phyloP scores from a whole-genome alignment of 2,329 filamentous ascomycete species.

The Phyllosticta ampelicida region DNA sequence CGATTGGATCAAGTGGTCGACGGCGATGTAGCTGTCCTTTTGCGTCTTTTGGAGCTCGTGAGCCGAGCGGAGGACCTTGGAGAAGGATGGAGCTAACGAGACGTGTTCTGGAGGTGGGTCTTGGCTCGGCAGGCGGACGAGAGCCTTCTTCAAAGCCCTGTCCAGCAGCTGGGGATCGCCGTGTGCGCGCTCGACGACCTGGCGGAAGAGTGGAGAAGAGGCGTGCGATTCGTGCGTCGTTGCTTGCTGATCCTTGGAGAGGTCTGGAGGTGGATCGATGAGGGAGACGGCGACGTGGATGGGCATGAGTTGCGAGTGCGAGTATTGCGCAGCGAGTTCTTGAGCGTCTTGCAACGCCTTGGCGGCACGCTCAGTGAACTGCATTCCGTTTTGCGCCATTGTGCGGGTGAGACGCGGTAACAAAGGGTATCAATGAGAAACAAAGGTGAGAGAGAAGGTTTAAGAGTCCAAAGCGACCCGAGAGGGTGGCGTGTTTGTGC shows the following conservation, averaged over 20 bases:
- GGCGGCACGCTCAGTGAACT: conserved; percentile 88
- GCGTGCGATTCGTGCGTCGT: conserved; percentile 53
- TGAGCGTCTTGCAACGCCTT: conserved; percentile 85
- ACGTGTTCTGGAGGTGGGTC: conserved; percentile 88
- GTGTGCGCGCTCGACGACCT: conserved; percentile 87
- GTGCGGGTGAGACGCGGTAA: not conserved
- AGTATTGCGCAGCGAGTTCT: conserved; percentile 76
- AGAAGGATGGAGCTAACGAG: conserved; percentile 70
- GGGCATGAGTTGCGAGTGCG: conserved; percentile 81
- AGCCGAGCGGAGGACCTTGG: conserved; percentile 70
- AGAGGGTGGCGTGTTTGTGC: not conserved
- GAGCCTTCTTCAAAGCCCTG: conserved; percentile 76
- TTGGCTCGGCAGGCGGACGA: conserved; percentile 87
- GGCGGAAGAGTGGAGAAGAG: conserved; percentile 72
- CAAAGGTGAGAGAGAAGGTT: not conserved
- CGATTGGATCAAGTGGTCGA: conserved; percentile 86
- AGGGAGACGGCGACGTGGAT: conserved; percentile 80
- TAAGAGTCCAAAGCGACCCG: not conserved
- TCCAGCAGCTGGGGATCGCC: conserved; percentile 86
- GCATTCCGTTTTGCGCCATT: conserved; percentile 56
- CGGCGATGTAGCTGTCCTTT: conserved; percentile 87
- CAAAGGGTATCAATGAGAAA: conserved; percentile 4
- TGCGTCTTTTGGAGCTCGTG: conserved; percentile 93
- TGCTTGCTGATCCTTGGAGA: conserved; percentile 67
- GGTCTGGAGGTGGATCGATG: conserved; percentile 61